Percentiles rank a stretch among this genome's conserved stretches.
Evolutionary conservation across 352 stramenopile genomes (phyloP).

Genomic region (Lagenidium sp.): DNA sequence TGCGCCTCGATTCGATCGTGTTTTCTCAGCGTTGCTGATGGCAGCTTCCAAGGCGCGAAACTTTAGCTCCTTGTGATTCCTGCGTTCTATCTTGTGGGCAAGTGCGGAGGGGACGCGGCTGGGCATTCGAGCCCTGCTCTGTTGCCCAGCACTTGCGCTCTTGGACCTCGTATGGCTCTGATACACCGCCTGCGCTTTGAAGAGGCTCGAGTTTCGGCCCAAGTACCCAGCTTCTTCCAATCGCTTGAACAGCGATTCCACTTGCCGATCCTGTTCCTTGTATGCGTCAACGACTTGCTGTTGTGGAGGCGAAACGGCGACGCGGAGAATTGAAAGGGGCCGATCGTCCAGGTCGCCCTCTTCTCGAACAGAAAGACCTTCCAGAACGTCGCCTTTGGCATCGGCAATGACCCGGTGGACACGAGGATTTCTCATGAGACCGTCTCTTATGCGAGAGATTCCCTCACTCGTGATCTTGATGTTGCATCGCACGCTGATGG

Average conservation of each 20-base stretch:
- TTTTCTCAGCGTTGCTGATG: not conserved
- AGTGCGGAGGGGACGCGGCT: too few relatives aligned
- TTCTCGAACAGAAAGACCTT: conserved; percentile 14
- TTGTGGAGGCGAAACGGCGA: conserved; percentile 4
- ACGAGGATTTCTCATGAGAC: conserved; percentile 18
- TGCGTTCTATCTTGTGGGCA: not conserved
- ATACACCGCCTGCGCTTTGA: conserved; percentile 4
- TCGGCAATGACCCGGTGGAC: conserved; percentile 21
- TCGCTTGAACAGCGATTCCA: conserved; percentile 2
- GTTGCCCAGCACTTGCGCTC: not conserved
- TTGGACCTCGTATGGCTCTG: not conserved
- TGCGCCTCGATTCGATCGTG: not conserved
- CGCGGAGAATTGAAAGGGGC: too few relatives aligned
- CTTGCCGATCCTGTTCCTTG: not conserved
- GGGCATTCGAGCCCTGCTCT: too few relatives aligned
- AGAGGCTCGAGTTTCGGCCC: not conserved
- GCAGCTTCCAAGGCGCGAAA: conserved; percentile 28
- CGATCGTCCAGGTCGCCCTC: conserved; percentile 3
- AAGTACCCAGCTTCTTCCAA: conserved; percentile 7
- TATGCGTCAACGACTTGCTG: not conserved
- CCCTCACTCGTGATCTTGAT: conserved; percentile 21
- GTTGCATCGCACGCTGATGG: conserved; percentile 25
- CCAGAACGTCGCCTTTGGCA: conserved; percentile 5
- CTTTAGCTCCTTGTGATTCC: conserved; percentile 20
- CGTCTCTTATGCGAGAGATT: conserved; percentile 17